phyloP scores from a whole-genome alignment of 495 filamentous ascomycete genomes.

The Aspergillus sclerotioniger region DNA sequence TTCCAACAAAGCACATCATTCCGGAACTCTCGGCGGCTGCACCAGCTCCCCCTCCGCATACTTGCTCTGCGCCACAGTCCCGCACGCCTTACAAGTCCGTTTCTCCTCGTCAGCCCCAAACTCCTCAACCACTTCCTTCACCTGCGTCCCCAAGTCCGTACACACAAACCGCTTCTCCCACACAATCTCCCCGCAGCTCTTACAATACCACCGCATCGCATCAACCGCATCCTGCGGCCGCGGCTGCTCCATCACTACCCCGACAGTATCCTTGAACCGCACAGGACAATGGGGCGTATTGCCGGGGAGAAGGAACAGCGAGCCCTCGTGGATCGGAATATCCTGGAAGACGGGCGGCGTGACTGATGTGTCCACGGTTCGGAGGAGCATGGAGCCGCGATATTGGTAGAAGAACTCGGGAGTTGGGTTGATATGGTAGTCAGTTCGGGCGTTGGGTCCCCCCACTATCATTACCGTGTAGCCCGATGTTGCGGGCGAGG shows the following conservation, averaged over 20 bases:
- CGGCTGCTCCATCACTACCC: slow-evolving; percentile 86
- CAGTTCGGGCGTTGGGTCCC: slow-evolving; percentile 91
- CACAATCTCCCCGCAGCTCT: slow-evolving; percentile 65
- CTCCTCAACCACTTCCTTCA: slow-evolving; percentile 85
- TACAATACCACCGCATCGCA: slow-evolving; percentile 82
- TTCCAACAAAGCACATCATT: slow-evolving; percentile 19
- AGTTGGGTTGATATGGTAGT: slow-evolving; percentile 97
- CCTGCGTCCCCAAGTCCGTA: slow-evolving; percentile 92
- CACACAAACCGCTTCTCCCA: slow-evolving; percentile 87
- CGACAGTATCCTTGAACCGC: slow-evolving; percentile 67
- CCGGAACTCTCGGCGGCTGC: slow-evolving; percentile 39
- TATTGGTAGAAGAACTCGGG: slow-evolving; percentile 99
- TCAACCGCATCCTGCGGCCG: slow-evolving; percentile 70
- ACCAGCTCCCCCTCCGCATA: slow-evolving; percentile 42
- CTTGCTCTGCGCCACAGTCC: slow-evolving; percentile 60
- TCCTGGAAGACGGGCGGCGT: slow-evolving; percentile 65
- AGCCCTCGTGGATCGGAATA: slow-evolving; percentile 85
- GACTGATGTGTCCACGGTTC: slow-evolving; percentile 68
- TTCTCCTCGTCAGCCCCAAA: slow-evolving; percentile 70
- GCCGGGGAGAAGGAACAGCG: slow-evolving; percentile 87
- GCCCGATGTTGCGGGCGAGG: slow-evolving; percentile 39
- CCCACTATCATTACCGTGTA: slow-evolving; percentile 77
- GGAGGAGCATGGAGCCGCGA: slow-evolving; percentile 87
- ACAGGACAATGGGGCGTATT: slow-evolving; percentile 86
- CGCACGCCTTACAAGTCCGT: slow-evolving; percentile 78